phyloP scores from a whole-genome alignment of 73 alveolate genomes.

The Tetrahymena malaccensis region DNA sequence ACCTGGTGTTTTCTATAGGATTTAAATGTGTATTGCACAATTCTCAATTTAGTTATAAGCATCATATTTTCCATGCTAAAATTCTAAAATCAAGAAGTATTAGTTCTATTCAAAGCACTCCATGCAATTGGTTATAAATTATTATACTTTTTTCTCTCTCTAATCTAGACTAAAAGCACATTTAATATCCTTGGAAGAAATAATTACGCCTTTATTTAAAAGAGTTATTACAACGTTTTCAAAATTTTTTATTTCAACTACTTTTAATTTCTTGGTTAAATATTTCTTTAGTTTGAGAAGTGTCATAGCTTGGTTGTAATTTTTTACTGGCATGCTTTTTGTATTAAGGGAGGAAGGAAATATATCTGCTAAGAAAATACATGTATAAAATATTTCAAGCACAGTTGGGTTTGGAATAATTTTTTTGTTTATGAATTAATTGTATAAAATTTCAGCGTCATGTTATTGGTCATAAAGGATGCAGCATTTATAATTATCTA shows the following conservation, averaged over 20 bases:
- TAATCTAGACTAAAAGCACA: neutral
- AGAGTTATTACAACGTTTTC: neutral
- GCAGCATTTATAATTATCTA: neutral
- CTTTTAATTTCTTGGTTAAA: neutral
- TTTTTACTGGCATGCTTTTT: neutral
- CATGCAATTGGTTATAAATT: neutral
- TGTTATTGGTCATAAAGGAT: neutral
- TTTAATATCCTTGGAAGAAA: neutral
- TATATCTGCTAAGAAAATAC: neutral
- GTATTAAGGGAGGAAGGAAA: neutral
- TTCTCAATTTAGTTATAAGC: neutral
- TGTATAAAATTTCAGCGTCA: neutral
- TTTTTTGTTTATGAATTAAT: neutral
- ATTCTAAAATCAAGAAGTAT: neutral
- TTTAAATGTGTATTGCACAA: neutral
- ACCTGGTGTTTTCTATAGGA: neutral
- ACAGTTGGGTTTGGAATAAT: neutral
- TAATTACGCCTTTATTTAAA: neutral
- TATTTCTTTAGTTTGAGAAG: neutral
- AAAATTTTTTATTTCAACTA: neutral
- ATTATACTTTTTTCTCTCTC: neutral
- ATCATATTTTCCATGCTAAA: neutral
- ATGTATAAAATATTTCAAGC: neutral
- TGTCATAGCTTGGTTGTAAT: neutral
- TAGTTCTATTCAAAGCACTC: neutral